Base-by-base conservation (phyloP, 2,329 filamentous ascomycete species). In the Nothophoma quercina region DNA sequence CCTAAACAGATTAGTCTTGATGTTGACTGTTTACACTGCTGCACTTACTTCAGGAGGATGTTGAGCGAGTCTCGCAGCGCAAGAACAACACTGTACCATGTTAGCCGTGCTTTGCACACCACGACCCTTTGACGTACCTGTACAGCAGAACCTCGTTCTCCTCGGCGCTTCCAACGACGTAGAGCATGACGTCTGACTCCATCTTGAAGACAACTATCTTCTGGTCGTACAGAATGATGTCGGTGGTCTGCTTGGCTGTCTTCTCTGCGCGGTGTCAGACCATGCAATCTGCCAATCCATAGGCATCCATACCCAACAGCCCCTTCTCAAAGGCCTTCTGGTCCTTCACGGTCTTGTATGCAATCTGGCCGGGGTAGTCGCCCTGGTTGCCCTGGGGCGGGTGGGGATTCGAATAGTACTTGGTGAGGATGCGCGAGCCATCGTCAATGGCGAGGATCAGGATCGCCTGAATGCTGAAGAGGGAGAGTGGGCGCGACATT, bases 121-220 rank as follows among this genome's bases (percentile, higher is more conserved):
- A 15, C 18, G 9, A 16, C 4, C 8, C 13, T 10, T 19, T 8
- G n/a, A 33, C 53, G 2, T 66, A 72, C 71, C 76, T 96, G 81
- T 97, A 98, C 44, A 99, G 83, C 74, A 99, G 81, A 48, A 99
- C 90, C 79, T 99, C 95, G 76, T 98, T 99, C 83, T 99, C 95
- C 45, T 97, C 91, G 45, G 90, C 84, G 26, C 70, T 87, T 61
- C 93, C 93, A 9, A 99, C 90, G 21, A 98, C 89, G 74, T 98
- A 98, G 36, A 90, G 85, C 89, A 97, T 97, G 51, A 98, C 90
- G 75, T 99, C 95, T 65, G 90, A 92, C 81, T 99, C 95, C 80
- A 89, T 89, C 86, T 99, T 99, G 83, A 97, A 99, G 44, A 98
- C 88, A 48, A 98, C 91, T 56, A 99, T 89, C 68, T 91, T 87